Evolutionary conservation across 805 yeast genomes (phyloP), one percentile per base, ranked within the genome.

Genomic region (Hemisphaericaspora nanyangensis): DNA sequence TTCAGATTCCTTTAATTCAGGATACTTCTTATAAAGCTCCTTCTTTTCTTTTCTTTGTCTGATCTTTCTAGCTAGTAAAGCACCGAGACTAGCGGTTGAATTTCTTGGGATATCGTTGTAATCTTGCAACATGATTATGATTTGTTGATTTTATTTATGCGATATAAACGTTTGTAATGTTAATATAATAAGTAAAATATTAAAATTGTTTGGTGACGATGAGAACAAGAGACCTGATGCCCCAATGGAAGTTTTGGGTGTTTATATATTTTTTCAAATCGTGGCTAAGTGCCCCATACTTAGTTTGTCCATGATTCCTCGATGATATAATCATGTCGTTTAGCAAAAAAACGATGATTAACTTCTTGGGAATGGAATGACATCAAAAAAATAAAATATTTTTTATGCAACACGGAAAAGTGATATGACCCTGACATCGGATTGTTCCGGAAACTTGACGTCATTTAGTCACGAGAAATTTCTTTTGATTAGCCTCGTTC

Each of bases 41-140:
- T 33, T 33, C 18, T 13, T 33, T 16, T 33, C 13, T 15, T 33
- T 33, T 22, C 35, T 33, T 16, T 24, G 17, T 24, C 35, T 33
- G 7, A 33, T 24, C 7, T 17, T 19, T 26, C 15, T 22, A 33
- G 35, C 35, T 10, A 33, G 22, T 17, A 7, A n/a, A 15, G 35
- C 35, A 33, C 35, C 35, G 16, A 33, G 18, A 33, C 17, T 15
- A 26, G 29, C 35, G 4, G 35, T 33, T 6, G 35, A 33, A 17
- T 33, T 33, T 33, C 35, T 33, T 33, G 35, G 35, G 7, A 33
- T 12, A 22, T 33, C 12, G 11, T 26, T 24, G 18, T 7, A 22
- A 12, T 33, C 35, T 12, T 33, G 29, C 17, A 33, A 24, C 35
- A 33, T 33, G 18, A 8, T 7, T 4, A 17, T 19, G 5, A 19